Conservation (phyloP, 1,139 yeast genomes). For the Keqinozyma sinolaborantium region DNA sequence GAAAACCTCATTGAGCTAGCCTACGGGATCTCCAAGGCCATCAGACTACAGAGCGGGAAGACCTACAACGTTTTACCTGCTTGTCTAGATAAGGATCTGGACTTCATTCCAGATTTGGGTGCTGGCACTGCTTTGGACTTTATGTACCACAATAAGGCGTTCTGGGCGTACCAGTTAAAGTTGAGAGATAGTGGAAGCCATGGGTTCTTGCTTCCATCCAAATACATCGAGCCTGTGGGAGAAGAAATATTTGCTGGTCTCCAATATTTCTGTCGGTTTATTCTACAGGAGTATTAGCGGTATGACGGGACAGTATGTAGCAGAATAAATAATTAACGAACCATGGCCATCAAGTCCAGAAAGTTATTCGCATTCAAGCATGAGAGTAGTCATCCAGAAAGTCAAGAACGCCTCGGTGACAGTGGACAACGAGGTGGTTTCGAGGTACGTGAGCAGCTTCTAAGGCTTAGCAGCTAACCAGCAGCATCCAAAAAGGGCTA, state of each 20-base stretch:
- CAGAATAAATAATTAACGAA: background rate
- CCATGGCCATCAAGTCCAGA: background rate
- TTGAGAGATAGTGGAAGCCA: slow-evolving; percentile 80
- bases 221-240: slow-evolving; percentile 73
- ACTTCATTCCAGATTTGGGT: slow-evolving; percentile 68
- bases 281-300: slow-evolving; percentile 40
- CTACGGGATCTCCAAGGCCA: slow-evolving; percentile 73
- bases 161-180: slow-evolving; percentile 82
- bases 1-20: slow-evolving; percentile 80
- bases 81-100: slow-evolving; percentile 72
- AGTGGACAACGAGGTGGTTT: slow-evolving; percentile 66
- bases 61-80: slow-evolving; percentile 70
- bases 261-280: slow-evolving; percentile 65
- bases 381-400: slow-evolving; percentile 88
- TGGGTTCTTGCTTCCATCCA: slow-evolving; percentile 76
- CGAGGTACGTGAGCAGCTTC: slow-evolving; percentile 47
- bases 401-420: slow-evolving; percentile 86
- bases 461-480: slow-evolving; percentile 4
- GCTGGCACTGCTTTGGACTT: slow-evolving; percentile 81
- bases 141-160: slow-evolving; percentile 79
- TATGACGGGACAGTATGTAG: too few species aligned
- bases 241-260: slow-evolving; percentile 68
- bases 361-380: slow-evolving; percentile 16
- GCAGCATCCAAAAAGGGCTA: slow-evolving; percentile 67
- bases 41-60: slow-evolving; percentile 60